A percentile compares a stretch with the other conserved stretches of the same genome.
phyloP scores from a whole-genome alignment of 2,329 filamentous ascomycete genomes.

The Talaromyces sp. region DNA sequence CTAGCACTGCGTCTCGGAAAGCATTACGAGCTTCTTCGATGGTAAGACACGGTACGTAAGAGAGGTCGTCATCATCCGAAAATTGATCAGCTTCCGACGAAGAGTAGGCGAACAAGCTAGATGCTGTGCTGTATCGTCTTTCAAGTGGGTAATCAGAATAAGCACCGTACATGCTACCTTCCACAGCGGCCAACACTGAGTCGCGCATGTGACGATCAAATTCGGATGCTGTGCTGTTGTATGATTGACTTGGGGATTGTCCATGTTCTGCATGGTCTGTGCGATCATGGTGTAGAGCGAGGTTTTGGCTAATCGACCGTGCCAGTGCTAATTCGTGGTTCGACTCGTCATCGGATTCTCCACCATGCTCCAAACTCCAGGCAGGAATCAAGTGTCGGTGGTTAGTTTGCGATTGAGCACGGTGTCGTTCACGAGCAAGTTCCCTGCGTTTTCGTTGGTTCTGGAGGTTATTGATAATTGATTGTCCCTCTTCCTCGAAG shows the following conservation, averaged over 20 bases:
- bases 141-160: conserved; percentile 60
- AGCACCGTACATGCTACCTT: conserved; percentile 73
- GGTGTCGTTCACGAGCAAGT: conserved; percentile 58
- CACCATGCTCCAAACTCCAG: conserved; percentile 84
- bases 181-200: conserved; percentile 54
- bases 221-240: conserved; percentile 49
- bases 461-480: conserved; percentile 40
- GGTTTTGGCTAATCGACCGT: conserved; percentile 34
- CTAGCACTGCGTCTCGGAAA: conserved; percentile 89
- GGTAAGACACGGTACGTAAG: conserved; percentile 90
- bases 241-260: conserved; percentile 53
- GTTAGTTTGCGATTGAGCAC: conserved; percentile 56
- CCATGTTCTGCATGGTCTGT: conserved; percentile 36
- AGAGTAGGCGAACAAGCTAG: conserved; percentile 54
- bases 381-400: conserved; percentile 56
- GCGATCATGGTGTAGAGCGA: conserved; percentile 29
- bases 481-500: conserved; percentile 43
- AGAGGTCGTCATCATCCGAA: conserved; percentile 72
- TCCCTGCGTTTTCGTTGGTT: conserved; percentile 46
- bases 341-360: conserved; percentile 53
- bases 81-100: conserved; percentile 45
- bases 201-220: conserved; percentile 30
- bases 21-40: conserved; percentile 75
- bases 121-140: conserved; percentile 75
- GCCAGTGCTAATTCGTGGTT: conserved; percentile 30